Percentiles rank a stretch among this genome's conserved stretches.
These are phyloP conservation scores for Candida nitratophila DNA, from an alignment of 805 yeast species.

Conservation along the genomic window DNA sequence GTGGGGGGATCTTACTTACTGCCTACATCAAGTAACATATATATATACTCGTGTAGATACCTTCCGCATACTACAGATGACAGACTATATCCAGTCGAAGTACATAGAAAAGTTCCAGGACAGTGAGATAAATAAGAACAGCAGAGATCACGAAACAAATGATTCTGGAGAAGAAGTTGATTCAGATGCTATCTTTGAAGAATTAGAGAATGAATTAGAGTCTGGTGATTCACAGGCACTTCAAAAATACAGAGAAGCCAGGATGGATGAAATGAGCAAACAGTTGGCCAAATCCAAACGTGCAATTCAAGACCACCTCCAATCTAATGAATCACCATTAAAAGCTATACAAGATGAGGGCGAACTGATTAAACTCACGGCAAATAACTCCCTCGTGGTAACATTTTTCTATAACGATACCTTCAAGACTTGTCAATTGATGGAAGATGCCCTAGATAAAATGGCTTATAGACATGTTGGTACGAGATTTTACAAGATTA, in stretches of 20 bases:
- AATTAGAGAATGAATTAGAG: slow-evolving; percentile 46
- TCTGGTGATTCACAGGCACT: slow-evolving; percentile 31
- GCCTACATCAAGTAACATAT: no score
- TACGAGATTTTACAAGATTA: slow-evolving; percentile 45
- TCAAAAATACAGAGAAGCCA: slow-evolving; percentile 50
- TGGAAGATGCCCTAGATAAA: slow-evolving; percentile 39
- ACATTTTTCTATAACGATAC: slow-evolving; percentile 59
- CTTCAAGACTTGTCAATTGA: slow-evolving; percentile 52
- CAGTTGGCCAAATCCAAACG: slow-evolving; percentile 31
- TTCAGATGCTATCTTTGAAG: slow-evolving; percentile 37
- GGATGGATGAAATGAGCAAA: slow-evolving; percentile 49
- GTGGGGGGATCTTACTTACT: no score
- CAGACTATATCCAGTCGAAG: slow-evolving; percentile 13
- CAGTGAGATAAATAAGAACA: slow-evolving; percentile 4
- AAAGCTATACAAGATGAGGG: slow-evolving; percentile 48
- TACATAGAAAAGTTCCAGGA: slow-evolving; percentile 41
- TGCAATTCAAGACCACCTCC: slow-evolving; percentile 23
- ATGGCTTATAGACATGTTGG: slow-evolving; percentile 54
- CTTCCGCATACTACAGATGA: no score
- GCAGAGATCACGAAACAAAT: slow-evolving; percentile 14
- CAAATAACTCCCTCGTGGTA: slow-evolving; percentile 34
- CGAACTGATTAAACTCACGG: slow-evolving; percentile 44
- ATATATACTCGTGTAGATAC: no score
- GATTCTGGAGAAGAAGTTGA: slow-evolving; percentile 16
- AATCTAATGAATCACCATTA: slow-evolving; percentile 26